Conservation (phyloP, 768 basidiomycete genomes). For the Jaapia argillacea region DNA sequence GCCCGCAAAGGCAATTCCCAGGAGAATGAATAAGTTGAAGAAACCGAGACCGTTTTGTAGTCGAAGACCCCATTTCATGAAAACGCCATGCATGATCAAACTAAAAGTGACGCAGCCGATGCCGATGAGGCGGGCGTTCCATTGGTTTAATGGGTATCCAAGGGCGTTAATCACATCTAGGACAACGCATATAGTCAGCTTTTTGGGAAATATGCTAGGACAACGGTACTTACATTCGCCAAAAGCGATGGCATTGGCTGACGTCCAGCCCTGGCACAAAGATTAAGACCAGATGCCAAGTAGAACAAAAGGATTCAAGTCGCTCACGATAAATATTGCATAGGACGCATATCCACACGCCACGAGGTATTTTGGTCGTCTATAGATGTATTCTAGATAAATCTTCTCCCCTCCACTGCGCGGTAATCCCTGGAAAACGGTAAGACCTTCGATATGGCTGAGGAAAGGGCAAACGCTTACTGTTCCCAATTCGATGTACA, state of each 20-base stretch:
- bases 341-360: constrained; percentile 53
- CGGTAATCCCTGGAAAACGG: constrained; percentile 46
- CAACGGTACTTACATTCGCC: constrained; percentile 47
- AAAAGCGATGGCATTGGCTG: constrained; percentile 57
- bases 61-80: constrained; percentile 43
- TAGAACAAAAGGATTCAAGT: background rate
- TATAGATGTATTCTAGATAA: constrained; percentile 64
- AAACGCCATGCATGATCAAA: constrained; percentile 45
- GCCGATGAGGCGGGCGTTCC: constrained; percentile 8
- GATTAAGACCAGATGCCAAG: background rate
- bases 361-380: constrained; percentile 47
- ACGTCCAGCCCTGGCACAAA: constrained; percentile 37
- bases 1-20: constrained; percentile 23
- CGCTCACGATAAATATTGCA: constrained; percentile 42
- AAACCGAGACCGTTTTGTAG: constrained; percentile 55
- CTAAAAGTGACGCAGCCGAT: constrained; percentile 47
- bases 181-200: too few relatives aligned
- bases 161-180: background rate
- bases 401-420: constrained; percentile 70
- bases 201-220: too few relatives aligned
- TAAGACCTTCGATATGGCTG: background rate
- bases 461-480: background rate
- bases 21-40: constrained; percentile 50
- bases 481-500: constrained; percentile 34
- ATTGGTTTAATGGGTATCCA: background rate